Conservation (phyloP, 345 rosid genomes). For the Arabidopsis thaliana region DNA sequence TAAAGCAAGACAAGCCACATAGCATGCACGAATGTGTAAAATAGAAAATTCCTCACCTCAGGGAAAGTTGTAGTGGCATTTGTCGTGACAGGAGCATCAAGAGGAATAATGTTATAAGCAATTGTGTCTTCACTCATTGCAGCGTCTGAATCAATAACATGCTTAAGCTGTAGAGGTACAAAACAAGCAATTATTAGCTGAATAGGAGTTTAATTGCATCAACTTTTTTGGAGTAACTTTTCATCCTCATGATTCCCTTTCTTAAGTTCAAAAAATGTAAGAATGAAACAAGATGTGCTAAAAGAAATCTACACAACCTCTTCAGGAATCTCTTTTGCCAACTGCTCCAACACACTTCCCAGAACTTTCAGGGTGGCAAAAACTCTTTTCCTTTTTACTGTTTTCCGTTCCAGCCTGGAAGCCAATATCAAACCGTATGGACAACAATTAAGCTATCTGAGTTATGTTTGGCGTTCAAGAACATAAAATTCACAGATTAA, state of each 20-base stretch:
- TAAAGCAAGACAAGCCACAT: slow-evolving; percentile 36
- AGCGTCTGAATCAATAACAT: slow-evolving; percentile 86
- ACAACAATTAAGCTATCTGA: slow-evolving; percentile 24
- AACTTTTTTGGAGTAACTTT: slow-evolving; percentile 8
- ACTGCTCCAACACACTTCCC: slow-evolving; percentile 81
- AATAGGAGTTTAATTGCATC: background rate
- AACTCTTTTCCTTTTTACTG: slow-evolving; percentile 82
- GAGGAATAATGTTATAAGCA: slow-evolving; percentile 88
- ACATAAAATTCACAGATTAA: background rate
- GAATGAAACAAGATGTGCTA: slow-evolving; percentile 13
- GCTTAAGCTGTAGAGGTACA: slow-evolving; percentile 68
- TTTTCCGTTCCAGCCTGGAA: slow-evolving; percentile 84
- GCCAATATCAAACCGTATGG: slow-evolving; percentile 32
- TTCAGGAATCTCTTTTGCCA: slow-evolving; percentile 80
- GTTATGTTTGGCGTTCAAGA: slow-evolving; percentile 18
- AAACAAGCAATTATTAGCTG: slow-evolving; percentile 12
- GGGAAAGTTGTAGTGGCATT: slow-evolving; percentile 71
- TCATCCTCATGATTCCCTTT: background rate
- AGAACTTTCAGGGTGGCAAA: slow-evolving; percentile 85
- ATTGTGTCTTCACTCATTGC: slow-evolving; percentile 91
- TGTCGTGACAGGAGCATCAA: slow-evolving; percentile 75
- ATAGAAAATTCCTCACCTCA: slow-evolving; percentile 61
- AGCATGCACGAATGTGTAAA: slow-evolving; percentile 19
- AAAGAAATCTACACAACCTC: slow-evolving; percentile 61
- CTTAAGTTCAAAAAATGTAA: slow-evolving; percentile 2